Base-by-base conservation (phyloP, 345 rosid species). In the Syzygium oleosum region DNA sequence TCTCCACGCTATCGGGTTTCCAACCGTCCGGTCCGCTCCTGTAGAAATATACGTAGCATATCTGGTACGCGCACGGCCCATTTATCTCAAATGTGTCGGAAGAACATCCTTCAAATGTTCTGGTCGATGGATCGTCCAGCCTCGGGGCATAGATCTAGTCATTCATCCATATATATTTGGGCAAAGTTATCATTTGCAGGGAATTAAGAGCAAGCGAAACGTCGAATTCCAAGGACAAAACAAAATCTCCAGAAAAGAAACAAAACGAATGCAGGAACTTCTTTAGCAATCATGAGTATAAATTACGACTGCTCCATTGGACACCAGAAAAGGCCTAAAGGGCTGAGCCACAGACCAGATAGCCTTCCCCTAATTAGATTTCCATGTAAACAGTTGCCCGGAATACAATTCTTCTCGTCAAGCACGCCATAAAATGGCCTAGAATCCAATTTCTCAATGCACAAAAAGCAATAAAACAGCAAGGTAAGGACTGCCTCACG, bases 11-110 rank as follows among this genome's bases (percentile, higher is more conserved):
- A 56, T 88, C 93, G 0, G 99, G 99, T 88, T 91, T 95, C 98
- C 99, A 97, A 5, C 98, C 98, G 88, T 97, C 99, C 0, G 92
- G 93, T 68, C 99, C 98, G 8, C 91, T 91, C 89, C 99, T 90
- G 89, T 96, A 95, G 85, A 97, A 92, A 91, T 97, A 97, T 29
- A 93, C 91, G 68, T 94, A 97, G 90, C 99, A 97, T 46, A 97
- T 89, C 84, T 93, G 93, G 91, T 95, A 91, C 0, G 96, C 92
- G 78, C 99, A 97, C 1, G 97, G 99, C 83, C 99, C 99, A 8
- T 85, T 85, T 87, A 96, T 92, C 87, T 93, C 86, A 86, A 94
- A 97, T 1, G 97, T 96, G 61, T 97, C 98, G 2, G 95, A 89
- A 5, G 99, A 97, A 89, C 99, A 97, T 34, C 90, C 90, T 88